Evolutionary conservation across 139 green algal species (phyloP).

Genomic region (Chlorella sp.): DNA sequence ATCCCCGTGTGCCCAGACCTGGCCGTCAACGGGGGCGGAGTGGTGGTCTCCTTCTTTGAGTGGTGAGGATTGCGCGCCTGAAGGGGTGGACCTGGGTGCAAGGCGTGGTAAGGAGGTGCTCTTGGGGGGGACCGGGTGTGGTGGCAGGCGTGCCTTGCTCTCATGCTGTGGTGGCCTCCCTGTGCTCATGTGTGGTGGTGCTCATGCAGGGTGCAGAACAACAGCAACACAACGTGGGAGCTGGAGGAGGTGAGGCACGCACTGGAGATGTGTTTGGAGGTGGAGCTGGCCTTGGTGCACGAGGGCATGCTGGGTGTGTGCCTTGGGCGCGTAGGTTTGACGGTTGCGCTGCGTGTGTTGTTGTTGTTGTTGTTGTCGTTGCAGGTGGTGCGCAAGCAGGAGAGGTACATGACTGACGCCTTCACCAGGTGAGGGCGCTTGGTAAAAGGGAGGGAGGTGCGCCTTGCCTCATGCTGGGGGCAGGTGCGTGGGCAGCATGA

Average conservation of each 20-base stretch:
- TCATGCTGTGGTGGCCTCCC: slow-evolving; percentile 2
- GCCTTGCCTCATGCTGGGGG: too few relatives aligned
- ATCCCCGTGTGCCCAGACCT: slow-evolving; percentile 67
- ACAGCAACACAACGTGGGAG: slow-evolving; percentile 71
- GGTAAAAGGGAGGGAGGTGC: too few relatives aligned
- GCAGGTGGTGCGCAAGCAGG: too few relatives aligned
- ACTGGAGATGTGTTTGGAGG: slow-evolving; percentile 25
- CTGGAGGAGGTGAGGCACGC: slow-evolving; percentile 64
- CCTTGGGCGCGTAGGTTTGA: neutral
- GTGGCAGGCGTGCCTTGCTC: neutral
- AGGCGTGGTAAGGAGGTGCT: neutral
- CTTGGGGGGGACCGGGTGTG: neutral
- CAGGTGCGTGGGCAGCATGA: too few relatives aligned
- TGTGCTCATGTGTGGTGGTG: slow-evolving; percentile 1
- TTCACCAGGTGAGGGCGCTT: too few relatives aligned
- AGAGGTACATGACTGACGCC: too few relatives aligned
- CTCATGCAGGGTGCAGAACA: slow-evolving; percentile 55
- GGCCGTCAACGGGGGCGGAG: slow-evolving; percentile 57
- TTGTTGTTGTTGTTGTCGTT: too few relatives aligned
- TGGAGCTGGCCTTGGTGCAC: neutral
- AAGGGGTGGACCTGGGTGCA: neutral
- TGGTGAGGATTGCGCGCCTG: slow-evolving; percentile 27
- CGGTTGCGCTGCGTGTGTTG: slow-evolving; percentile 1
- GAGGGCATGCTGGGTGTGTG: neutral
- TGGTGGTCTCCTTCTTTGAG: slow-evolving; percentile 80